Evolutionary conservation across 331 rosid species (phyloP).

Genomic region (Acacia pycnantha): DNA sequence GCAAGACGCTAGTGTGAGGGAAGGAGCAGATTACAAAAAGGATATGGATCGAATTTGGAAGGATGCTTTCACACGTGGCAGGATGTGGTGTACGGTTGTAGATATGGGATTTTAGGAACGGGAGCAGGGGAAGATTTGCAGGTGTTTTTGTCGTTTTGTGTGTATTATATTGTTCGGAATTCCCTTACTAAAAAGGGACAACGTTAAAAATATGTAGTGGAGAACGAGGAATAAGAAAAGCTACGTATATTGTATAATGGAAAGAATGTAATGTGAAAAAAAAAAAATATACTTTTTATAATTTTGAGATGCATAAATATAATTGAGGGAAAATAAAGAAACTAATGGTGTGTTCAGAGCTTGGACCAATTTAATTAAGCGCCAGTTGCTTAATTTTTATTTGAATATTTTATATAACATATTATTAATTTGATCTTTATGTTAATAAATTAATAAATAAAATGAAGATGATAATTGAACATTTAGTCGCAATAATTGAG

Average conservation of each 20-base stretch:
- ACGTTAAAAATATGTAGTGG: background rate
- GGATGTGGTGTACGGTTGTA: background rate
- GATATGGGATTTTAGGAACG: constrained; percentile 1
- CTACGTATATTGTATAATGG: background rate
- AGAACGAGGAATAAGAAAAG: background rate
- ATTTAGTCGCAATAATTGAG: background rate
- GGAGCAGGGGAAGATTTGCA: background rate
- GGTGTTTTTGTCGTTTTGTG: constrained; percentile 39
- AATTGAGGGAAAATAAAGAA: background rate
- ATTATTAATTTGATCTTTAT: background rate
- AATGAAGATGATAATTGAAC: background rate
- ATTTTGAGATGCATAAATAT: background rate
- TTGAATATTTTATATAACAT: too few relatives aligned
- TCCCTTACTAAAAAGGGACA: background rate
- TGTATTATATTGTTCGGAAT: constrained; percentile 43
- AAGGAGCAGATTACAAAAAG: too few relatives aligned
- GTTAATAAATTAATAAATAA: background rate
- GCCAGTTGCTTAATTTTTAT: background rate
- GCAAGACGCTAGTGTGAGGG: constrained; percentile 63
- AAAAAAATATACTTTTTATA: background rate
- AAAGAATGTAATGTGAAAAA: background rate
- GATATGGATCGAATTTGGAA: background rate
- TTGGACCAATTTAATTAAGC: background rate
- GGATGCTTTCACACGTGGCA: background rate
- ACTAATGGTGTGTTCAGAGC: background rate